Percentiles rank a stretch among this genome's conserved stretches.
Evolutionary conservation across 306 rosid genomes (phyloP).

Genomic region (Acmispon strigosus): DNA sequence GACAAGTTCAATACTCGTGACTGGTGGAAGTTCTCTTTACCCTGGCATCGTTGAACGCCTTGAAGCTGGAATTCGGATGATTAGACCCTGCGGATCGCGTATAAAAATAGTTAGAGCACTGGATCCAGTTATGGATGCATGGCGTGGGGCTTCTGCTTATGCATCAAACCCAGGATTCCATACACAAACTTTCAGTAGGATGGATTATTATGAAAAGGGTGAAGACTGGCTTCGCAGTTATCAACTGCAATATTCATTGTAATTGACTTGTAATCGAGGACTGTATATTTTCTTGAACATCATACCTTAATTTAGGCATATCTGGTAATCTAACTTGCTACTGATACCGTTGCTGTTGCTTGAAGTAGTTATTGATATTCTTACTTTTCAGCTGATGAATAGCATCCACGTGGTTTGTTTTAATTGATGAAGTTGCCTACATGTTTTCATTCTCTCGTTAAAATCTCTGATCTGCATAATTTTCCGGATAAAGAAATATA

Average conservation of each 20-base stretch:
- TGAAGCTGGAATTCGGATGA: slow-evolving; percentile 83
- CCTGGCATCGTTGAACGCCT: slow-evolving; percentile 79
- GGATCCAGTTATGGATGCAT: slow-evolving; percentile 87
- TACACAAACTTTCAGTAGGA: slow-evolving; percentile 70
- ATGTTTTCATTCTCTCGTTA: neutral
- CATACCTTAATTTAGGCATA: neutral
- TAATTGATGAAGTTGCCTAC: neutral
- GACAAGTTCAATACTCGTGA: slow-evolving; percentile 62
- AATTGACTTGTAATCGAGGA: slow-evolving; percentile 2
- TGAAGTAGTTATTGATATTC: neutral
- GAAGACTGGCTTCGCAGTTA: slow-evolving; percentile 82
- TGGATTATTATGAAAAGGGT: slow-evolving; percentile 79
- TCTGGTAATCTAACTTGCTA: neutral
- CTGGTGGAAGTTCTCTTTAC: slow-evolving; percentile 80
- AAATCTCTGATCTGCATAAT: neutral
- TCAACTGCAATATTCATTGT: slow-evolving; percentile 56
- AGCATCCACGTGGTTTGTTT: neutral
- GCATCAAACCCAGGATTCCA: slow-evolving; percentile 61
- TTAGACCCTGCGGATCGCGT: slow-evolving; percentile 71
- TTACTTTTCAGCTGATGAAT: neutral
- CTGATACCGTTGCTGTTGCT: neutral
- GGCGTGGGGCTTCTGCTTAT: slow-evolving; percentile 89
- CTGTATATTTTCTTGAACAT: slow-evolving; percentile 8
- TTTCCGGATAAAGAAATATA: too few species aligned
- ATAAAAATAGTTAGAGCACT: slow-evolving; percentile 66